A percentile compares a stretch with the other conserved stretches of the same genome.
Evolutionary conservation across 768 basidiomycete genomes (phyloP).

Genomic region (Auricularia sp.): DNA sequence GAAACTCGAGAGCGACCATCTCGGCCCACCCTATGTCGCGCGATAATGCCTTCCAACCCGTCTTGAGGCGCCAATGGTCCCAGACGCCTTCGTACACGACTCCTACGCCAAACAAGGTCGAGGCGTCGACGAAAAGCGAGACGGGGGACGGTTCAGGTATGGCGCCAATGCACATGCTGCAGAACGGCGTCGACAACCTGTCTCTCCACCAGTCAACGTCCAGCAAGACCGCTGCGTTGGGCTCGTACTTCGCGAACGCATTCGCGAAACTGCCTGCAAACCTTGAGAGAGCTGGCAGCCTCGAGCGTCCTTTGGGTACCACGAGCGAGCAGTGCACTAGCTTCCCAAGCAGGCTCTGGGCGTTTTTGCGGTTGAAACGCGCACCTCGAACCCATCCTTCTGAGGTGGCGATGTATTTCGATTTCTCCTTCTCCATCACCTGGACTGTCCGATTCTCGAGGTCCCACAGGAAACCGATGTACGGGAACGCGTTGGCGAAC

Average conservation of each 20-base stretch:
- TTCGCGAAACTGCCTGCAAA: not conserved
- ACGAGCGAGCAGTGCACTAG: not conserved
- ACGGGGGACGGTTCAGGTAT: conserved; percentile 9
- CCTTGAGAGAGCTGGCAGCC: not conserved
- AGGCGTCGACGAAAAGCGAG: conserved; percentile 33
- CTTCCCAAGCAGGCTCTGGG: not conserved
- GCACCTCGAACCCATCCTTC: not conserved
- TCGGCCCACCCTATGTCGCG: conserved; percentile 38
- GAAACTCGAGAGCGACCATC: conserved; percentile 35
- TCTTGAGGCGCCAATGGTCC: conserved; percentile 31
- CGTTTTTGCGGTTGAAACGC: not conserved
- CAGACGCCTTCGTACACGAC: conserved; percentile 25
- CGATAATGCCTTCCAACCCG: conserved; percentile 21
- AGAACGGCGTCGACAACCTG: not conserved
- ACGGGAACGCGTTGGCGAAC: conserved; percentile 15
- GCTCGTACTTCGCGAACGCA: not conserved
- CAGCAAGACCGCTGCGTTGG: not conserved
- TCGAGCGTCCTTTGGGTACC: not conserved
- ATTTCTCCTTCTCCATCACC: not conserved
- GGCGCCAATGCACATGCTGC: not conserved
- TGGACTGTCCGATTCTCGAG: not conserved
- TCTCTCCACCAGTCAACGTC: not conserved
- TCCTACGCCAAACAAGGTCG: conserved; percentile 32
- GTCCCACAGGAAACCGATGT: not conserved
- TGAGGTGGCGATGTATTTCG: not conserved